Conservation (phyloP, 2,329 filamentous ascomycete genomes). For the Drechslerella coelobrocha region DNA sequence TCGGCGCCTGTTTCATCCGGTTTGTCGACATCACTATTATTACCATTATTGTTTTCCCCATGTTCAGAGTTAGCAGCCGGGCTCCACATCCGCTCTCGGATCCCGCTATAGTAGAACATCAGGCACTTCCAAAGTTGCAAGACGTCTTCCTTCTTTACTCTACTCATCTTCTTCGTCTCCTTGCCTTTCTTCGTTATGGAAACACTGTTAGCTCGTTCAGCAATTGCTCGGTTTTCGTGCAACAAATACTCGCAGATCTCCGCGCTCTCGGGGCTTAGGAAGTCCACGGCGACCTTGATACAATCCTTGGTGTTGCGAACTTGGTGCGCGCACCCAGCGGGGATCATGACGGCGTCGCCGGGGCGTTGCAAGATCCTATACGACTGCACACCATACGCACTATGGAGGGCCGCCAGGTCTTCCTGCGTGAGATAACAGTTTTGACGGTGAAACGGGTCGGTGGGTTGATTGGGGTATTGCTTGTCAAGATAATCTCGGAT, state of each 20-base stretch:
- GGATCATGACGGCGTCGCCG: conserved; percentile 55
- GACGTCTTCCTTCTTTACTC: conserved; percentile 55
- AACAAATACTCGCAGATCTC: conserved; percentile 52
- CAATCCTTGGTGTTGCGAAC: conserved; percentile 55
- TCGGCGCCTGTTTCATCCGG: too few relatives aligned
- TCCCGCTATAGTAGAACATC: conserved; percentile 47
- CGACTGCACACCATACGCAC: conserved; percentile 43
- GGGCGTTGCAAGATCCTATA: conserved; percentile 54
- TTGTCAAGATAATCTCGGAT: conserved; percentile 53
- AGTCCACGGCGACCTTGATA: conserved; percentile 56
- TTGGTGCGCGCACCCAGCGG: conserved; percentile 55
- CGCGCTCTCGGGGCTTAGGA: conserved; percentile 54
- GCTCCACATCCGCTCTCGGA: conserved; percentile 31
- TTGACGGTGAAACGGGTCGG: conserved; percentile 55
- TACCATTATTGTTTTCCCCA: not conserved
- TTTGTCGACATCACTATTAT: not conserved
- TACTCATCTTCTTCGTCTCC: conserved; percentile 27
- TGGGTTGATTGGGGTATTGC: conserved; percentile 28
- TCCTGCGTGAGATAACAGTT: conserved; percentile 53
- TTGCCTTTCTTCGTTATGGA: conserved; percentile 38
- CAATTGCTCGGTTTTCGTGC: conserved; percentile 51
- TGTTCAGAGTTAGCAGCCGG: not conserved
- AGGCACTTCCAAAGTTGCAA: conserved; percentile 55
- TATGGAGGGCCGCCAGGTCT: conserved; percentile 50
- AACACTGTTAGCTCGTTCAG: conserved; percentile 34